Conservation (phyloP, 2,329 filamentous ascomycete species). For the Nothomitra cinnamomea region DNA sequence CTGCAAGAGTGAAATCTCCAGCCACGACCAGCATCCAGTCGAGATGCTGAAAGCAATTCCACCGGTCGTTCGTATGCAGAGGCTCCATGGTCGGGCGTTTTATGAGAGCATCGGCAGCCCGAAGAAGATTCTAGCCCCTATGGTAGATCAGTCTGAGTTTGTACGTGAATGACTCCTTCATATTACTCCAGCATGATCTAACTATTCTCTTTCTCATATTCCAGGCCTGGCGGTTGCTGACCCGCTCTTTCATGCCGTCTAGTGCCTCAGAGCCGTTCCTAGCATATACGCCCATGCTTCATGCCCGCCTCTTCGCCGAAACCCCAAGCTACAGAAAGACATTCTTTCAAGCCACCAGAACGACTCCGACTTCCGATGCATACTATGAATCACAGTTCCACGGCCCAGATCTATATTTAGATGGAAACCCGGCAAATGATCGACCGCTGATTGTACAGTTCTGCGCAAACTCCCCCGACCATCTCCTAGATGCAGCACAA, state of each 20-base stretch:
- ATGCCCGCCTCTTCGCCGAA: conserved; percentile 75
- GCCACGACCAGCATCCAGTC: background rate
- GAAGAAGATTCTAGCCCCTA: conserved; percentile 79
- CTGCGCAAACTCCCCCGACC: conserved; percentile 75
- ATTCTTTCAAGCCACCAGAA: conserved; percentile 54
- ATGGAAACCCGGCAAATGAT: conserved; percentile 73
- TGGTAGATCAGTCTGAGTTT: conserved; percentile 98
- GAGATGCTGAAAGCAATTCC: background rate
- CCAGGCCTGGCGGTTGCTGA: conserved; percentile 90
- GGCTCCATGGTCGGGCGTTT: conserved; percentile 72
- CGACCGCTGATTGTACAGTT: conserved; percentile 92
- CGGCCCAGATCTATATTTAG: conserved; percentile 40
- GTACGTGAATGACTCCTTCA: conserved; percentile 33
- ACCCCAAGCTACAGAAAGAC: conserved; percentile 56
- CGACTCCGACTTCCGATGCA: background rate
- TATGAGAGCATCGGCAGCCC: conserved; percentile 91
- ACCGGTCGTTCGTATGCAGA: conserved; percentile 23
- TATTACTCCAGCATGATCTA: background rate
- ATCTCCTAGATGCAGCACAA: conserved; percentile 61
- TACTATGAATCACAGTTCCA: conserved; percentile 12
- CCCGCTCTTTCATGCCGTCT: conserved; percentile 72
- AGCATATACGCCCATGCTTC: conserved; percentile 91
- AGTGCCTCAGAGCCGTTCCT: conserved; percentile 49
- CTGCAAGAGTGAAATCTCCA: background rate
- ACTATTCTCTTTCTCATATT: conserved; percentile 6